These are phyloP conservation scores for Stagonosporopsis chrysanthemi DNA, from an alignment of 2,329 filamentous ascomycete species.

Conservation along the genomic window DNA sequence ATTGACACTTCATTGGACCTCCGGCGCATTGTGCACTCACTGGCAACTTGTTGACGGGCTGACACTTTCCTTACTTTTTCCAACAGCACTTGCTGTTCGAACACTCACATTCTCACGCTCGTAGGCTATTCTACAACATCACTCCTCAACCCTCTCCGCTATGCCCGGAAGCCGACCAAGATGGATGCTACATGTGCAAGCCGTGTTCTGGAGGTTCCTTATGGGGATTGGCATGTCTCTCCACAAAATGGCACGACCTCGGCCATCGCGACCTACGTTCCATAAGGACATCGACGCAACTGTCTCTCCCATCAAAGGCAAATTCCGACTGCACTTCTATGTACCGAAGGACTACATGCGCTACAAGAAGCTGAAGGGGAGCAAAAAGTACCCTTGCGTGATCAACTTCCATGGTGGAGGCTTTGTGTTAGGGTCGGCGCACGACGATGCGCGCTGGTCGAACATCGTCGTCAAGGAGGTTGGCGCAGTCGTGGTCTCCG, in stretches of 20 bases:
- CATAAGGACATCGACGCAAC: slow-evolving; percentile 62
- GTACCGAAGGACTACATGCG: slow-evolving; percentile 60
- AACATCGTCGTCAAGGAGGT: slow-evolving; percentile 63
- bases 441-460: slow-evolving; percentile 69
- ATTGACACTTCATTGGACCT: slow-evolving; percentile 7
- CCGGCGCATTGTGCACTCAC: slow-evolving; percentile 6
- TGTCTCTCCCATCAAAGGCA: slow-evolving; percentile 54
- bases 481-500: slow-evolving; percentile 65
- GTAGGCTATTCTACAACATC: background rate
- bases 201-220: slow-evolving; percentile 70
- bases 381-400: slow-evolving; percentile 62
- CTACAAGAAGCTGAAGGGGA: slow-evolving; percentile 52
- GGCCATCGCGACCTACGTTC: slow-evolving; percentile 68
- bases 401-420: slow-evolving; percentile 72
- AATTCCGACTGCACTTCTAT: slow-evolving; percentile 67
- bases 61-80: background rate
- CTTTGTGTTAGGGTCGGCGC: slow-evolving; percentile 66
- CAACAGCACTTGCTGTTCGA: slow-evolving; percentile 15
- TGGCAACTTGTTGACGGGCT: slow-evolving; percentile 8
- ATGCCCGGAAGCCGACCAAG: slow-evolving; percentile 54
- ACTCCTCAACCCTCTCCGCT: background rate
- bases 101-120: background rate
- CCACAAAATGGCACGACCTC: slow-evolving; percentile 67
- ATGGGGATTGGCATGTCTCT: slow-evolving; percentile 75
- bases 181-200: slow-evolving; percentile 69